Base-by-base conservation (phyloP, 345 rosid genomes). In the Rhodamnia rubescens region DNA sequence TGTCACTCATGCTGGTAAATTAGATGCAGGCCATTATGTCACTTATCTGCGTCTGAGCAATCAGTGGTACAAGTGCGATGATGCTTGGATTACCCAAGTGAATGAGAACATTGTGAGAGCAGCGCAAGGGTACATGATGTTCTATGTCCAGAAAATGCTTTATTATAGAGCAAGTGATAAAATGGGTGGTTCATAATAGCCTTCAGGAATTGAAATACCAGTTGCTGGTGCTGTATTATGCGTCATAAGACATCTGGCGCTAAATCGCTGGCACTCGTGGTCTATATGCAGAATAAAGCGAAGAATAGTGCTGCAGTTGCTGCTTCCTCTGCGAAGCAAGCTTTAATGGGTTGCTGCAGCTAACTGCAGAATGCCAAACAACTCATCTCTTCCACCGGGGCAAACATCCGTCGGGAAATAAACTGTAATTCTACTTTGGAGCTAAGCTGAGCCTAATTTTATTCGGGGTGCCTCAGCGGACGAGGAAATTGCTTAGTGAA, bases 31-130 rank as follows among this genome's bases (percentile, higher is more conserved):
- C 80, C 99, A 95, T 85, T 96, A 96, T 47, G 93, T 94, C 86
- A 96, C 98, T 6, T 96, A 92, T 74, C 87, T 96, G 86, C 93
- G 95, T 78, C 89, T 94, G 52, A 92, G 92, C 85, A 91, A 94
- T 84, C 89, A 90, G 90, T 96, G 99, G 99, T 96, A 96, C 90
- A 95, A 89, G 92, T 96, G 98, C 74, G 98, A 96, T 59, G 99
- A 96, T 86, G 93, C 98, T 18, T 96, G 99, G 99, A 91, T 95
- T 87, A 94, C 92, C 64, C 96, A 92, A 89, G 99, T 96, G 69
- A 95, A 96, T 86, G 99, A 96, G 86, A 93, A 90, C 74, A 88
- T 90, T 56, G 99, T 96, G 83, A 94, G 98, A 89, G 94, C 94
- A 85, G 95, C 98, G 36, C 97, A 96, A 84, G 94, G 98, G 55